These are phyloP conservation scores for Pterocarpus santalinus DNA, from an alignment of 306 rosid species.

Conservation along the genomic window DNA sequence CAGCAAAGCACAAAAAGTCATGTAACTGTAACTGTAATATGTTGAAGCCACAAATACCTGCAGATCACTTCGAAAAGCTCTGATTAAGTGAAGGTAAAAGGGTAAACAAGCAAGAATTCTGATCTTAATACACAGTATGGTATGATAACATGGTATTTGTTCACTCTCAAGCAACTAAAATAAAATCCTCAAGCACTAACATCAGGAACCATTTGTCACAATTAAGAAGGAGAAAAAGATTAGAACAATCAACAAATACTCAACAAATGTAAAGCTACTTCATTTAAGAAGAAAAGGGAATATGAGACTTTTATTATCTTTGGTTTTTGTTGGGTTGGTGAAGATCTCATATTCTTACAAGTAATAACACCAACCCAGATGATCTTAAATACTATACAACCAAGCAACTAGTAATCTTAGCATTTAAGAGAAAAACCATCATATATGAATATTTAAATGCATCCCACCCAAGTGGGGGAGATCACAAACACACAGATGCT, in stretches of 20 bases:
- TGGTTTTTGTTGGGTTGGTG: slow-evolving; percentile 1
- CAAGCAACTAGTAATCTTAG: slow-evolving; percentile 47
- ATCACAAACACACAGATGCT: slow-evolving; percentile 36
- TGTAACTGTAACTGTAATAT: slow-evolving; percentile 5
- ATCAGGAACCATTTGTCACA: slow-evolving; percentile 28
- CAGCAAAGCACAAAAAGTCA: slow-evolving; percentile 6
- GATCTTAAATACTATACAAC: slow-evolving; percentile 38
- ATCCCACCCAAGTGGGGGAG: slow-evolving; percentile 8
- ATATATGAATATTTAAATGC: slow-evolving; percentile 35
- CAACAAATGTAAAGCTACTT: slow-evolving; percentile 28
- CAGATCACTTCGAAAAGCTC: slow-evolving; percentile 37
- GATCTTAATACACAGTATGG: neutral
- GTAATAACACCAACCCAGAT: slow-evolving; percentile 49
- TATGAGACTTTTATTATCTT: neutral
- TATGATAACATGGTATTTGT: neutral
- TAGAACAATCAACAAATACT: slow-evolving; percentile 26
- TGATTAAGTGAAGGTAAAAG: slow-evolving; percentile 35
- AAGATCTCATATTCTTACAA: slow-evolving; percentile 33
- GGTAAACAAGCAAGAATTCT: slow-evolving; percentile 13
- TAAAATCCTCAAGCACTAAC: slow-evolving; percentile 33
- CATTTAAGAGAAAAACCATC: slow-evolving; percentile 44
- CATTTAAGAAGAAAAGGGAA: slow-evolving; percentile 29
- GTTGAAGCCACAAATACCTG: slow-evolving; percentile 37
- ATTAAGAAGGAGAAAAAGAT: slow-evolving; percentile 19
- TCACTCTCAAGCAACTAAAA: slow-evolving; percentile 38